Base-by-base conservation (phyloP, 2,329 filamentous ascomycete species). In the Colletotrichum eremochloae region DNA sequence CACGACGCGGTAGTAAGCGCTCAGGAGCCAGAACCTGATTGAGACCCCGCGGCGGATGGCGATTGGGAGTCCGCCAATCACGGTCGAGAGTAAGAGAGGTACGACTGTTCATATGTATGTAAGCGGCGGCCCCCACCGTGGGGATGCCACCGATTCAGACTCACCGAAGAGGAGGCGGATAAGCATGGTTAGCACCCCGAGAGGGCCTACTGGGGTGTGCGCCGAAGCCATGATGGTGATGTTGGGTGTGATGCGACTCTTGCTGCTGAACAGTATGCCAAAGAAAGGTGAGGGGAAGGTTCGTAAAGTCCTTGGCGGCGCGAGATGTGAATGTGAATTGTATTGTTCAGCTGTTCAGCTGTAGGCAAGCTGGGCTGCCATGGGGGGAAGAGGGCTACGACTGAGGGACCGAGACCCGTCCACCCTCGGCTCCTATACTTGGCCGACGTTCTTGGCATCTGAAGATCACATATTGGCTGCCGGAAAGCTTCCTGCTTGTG, bases 1-100 rank as follows among this genome's bases (percentile, higher is more conserved):
- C 9, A 24, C 58, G 12, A 62, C 20, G 60, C 60, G 60, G 31
- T 62, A 62, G 7, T n/a, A 33, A 8, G 44, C 44, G 31, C 42
- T 14, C 9, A 38, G 7, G 31, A 62, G 44, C 60, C 60, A 62
- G 44, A 38, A 18, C 46, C 12, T 50, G 29, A 62, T 9, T 36
- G 60, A 20, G 60, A 50, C 48, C 14, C 60, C 60, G 4, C 60
- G 60, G 12, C 31, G 31, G 44, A 62, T 62, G 44, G 60, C 60
- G 44, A 36, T 46, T 5, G 60, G 60, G n/a, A 62, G 60, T 31
- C 60, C 60, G 20, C 44, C 44, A 29, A 48, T 12, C n/a, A 62
- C 12, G 31, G 36, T 50, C 15, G 20, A 62, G 44, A 48, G 33
- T 3, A 62, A 29, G 1, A 36, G 24, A 4, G 31, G 18, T 1